Evolutionary conservation across 2,329 filamentous ascomycete genomes (phyloP), one percentile per base, ranked within the genome.

Genomic region (Pseudogymnoascus sp.): DNA sequence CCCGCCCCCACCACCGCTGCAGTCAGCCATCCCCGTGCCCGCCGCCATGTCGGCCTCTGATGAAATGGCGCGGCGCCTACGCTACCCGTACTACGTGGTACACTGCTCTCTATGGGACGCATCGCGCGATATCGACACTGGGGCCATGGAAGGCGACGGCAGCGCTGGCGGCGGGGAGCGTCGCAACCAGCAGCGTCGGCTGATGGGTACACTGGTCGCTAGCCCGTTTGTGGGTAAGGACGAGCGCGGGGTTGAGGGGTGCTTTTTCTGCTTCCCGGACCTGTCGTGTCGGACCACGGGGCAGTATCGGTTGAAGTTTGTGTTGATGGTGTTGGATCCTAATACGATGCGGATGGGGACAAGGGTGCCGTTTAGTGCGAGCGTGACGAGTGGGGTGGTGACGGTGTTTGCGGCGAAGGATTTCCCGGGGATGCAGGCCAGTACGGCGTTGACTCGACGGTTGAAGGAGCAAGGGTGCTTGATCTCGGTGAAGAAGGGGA

Each of bases 261-360:
- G 88, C 70, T 94, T 93, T 78, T 94, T 93, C 74, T 91, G 89
- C 72, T 94, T 94, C 71, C 88, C 89, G 0, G 90, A 94, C 71
- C 79, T 94, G 19, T 92, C 88, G 3, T 91, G 89, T 71, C 84
- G 90, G 35, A 92, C 88, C 0, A 86, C 90, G 1, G 90, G 90
- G 19, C 79, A 79, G n/a, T 94, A 90, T 73, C 81, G 88, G 16
- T 80, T 94, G 62, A 85, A 84, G 55, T 93, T 94, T 72, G 84
- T 84, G 38, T 79, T 93, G 22, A 84, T 92, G 70, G 83, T 89
- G 64, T 82, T 93, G 42, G 85, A 92, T 66, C 85, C 86, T 1
- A 75, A 75, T 36, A 77, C 78, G 58, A 82, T 85, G 73, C 76
- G 77, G 12, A 80, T 80, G 2, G 85, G 84, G 28, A 74, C 73